phyloP scores from a whole-genome alignment of 1,139 yeast genomes.

The Kazachstania sp. region DNA sequence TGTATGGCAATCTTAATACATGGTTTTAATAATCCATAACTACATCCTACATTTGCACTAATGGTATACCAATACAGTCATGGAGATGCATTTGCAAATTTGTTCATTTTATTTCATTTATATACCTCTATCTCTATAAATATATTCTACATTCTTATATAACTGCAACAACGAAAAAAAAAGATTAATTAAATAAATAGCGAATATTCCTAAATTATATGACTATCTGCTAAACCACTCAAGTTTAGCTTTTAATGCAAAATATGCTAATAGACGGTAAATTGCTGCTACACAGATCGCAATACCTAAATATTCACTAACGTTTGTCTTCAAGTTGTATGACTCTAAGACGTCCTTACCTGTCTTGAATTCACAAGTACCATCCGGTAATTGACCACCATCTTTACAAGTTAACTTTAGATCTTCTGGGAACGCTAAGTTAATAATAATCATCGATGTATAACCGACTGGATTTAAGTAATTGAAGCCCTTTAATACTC shows the following conservation, averaged over 20 bases:
- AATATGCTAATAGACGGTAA: slow-evolving; percentile 36
- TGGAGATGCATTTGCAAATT: not conserved
- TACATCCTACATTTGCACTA: too few species aligned
- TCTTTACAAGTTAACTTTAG: slow-evolving; percentile 37
- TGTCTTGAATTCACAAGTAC: slow-evolving; percentile 37
- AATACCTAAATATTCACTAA: slow-evolving; percentile 32
- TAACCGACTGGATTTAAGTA: slow-evolving; percentile 69
- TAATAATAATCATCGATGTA: slow-evolving; percentile 48
- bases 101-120: not conserved
- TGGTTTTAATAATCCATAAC: too few species aligned
- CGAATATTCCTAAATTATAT: not conserved
- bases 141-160: not conserved
- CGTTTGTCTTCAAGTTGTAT: slow-evolving; percentile 36
- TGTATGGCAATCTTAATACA: too few species aligned
- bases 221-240: slow-evolving; percentile 17
- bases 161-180: not conserved
- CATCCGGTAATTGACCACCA: slow-evolving; percentile 30
- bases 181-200: slow-evolving; percentile 4
- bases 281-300: slow-evolving; percentile 33
- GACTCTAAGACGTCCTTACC: slow-evolving; percentile 44
- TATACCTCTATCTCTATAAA: not conserved
- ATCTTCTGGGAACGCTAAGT: slow-evolving; percentile 39
- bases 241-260: slow-evolving; percentile 30
- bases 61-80: too few species aligned
- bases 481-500: slow-evolving; percentile 58